A percentile compares a stretch with the other conserved stretches of the same genome.
phyloP scores from a whole-genome alignment of 495 filamentous ascomycete genomes.

The Cercophora sp. region DNA sequence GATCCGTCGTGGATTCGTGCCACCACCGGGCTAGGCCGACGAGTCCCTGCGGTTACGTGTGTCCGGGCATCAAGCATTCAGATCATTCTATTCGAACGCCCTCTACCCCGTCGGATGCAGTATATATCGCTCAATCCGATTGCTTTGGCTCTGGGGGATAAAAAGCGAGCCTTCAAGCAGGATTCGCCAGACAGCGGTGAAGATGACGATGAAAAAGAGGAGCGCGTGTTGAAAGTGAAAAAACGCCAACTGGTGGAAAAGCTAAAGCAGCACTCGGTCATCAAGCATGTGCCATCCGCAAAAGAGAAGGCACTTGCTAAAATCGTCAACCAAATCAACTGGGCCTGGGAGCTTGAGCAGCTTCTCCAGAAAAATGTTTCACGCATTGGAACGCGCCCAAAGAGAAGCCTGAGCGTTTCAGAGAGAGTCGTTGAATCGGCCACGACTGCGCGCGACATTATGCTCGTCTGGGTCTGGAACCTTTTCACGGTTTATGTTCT shows the following conservation, averaged over 20 bases:
- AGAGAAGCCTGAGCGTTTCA: conserved; percentile 84
- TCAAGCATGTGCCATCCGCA: conserved; percentile 66
- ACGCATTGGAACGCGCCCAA: conserved; percentile 71
- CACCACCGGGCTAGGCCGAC: conserved; percentile 51
- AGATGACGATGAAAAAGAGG: conserved; percentile 61
- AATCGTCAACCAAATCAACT: conserved; percentile 95
- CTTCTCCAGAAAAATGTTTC: conserved; percentile 84
- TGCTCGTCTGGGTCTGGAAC: conserved; percentile 65
- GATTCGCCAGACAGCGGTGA: conserved; percentile 46
- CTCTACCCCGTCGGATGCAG: conserved; percentile 86
- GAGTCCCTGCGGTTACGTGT: conserved; percentile 69
- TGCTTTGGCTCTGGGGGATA: conserved; percentile 80
- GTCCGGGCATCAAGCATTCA: conserved; percentile 68
- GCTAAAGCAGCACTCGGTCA: conserved; percentile 79
- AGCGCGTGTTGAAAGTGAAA: conserved; percentile 47
- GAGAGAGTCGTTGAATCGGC: conserved; percentile 95
- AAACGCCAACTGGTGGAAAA: conserved; percentile 74
- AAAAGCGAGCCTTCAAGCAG: conserved; percentile 38
- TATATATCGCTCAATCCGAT: conserved; percentile 92
- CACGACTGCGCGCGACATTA: conserved; percentile 71
- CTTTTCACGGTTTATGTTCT: conserved; percentile 71
- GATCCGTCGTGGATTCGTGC: conserved; percentile 70
- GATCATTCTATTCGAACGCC: conserved; percentile 82
- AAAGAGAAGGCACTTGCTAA: conserved; percentile 77
- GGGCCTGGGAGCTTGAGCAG: conserved; percentile 80